These are phyloP conservation scores for Poronia punctata DNA, from an alignment of 495 filamentous ascomycete species.

Conservation along the genomic window DNA sequence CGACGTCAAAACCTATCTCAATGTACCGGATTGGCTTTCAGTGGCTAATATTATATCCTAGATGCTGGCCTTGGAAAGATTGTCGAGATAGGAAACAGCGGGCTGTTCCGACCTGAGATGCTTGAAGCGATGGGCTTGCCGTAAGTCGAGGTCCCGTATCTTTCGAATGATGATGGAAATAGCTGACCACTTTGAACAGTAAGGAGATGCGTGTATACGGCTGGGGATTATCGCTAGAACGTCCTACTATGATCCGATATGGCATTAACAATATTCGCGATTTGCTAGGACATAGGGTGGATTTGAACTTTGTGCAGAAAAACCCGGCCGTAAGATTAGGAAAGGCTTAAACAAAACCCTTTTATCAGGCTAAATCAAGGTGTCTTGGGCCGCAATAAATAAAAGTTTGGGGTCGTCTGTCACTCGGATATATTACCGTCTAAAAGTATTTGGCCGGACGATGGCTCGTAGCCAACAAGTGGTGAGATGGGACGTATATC, in stretches of 20 bases:
- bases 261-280: conserved; percentile 79
- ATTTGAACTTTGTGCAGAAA: conserved; percentile 71
- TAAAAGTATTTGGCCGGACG: too few species aligned
- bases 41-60: background rate
- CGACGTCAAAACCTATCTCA: too few species aligned
- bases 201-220: conserved; percentile 77
- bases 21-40: too few species aligned
- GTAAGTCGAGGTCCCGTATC: conserved; percentile 5
- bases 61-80: conserved; percentile 80
- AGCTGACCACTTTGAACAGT: background rate
- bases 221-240: conserved; percentile 83
- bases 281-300: conserved; percentile 77
- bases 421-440: too few species aligned
- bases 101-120: conserved; percentile 98
- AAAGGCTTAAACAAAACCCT: conserved; percentile 61
- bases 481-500: too few species aligned
- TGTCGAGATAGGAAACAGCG: conserved; percentile 95
- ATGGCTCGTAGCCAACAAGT: too few species aligned
- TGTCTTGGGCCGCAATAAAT: too few species aligned
- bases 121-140: conserved; percentile 54
- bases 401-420: too few species aligned
- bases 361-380: too few species aligned
- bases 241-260: conserved; percentile 98
- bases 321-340: conserved; percentile 77
- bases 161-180: background rate